Base-by-base conservation (phyloP, 2,329 filamentous ascomycete species). In the Ophiostoma ulmi region DNA sequence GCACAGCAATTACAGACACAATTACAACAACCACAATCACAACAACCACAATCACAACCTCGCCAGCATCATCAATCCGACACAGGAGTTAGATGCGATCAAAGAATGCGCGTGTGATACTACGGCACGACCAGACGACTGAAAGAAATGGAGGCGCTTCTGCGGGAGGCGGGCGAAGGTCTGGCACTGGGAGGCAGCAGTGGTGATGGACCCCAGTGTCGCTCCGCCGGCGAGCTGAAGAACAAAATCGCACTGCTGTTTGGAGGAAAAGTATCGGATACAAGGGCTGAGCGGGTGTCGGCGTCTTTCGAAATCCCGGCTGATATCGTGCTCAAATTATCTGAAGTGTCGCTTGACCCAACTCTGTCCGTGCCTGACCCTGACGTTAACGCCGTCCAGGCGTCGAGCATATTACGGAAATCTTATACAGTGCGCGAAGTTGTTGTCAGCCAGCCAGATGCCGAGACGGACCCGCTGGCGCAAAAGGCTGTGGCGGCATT, bases 401-500 rank as follows among this genome's bases (percentile, higher is more conserved):
- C 20, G 26, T 39, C 63, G 10, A 22, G 6, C 36, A 10, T 10
- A n/a, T 8, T n/a, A 1, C 63, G 55, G 31, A 64, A 17, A 31
- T 36, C 41, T 39, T 65, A 69, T 20, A 69, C 67, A 74, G 74
- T 31, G 67, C 71, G 69, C 61, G 71, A 72, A 48, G 71, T 70
- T 38, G 71, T 72, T 11, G 41, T 70, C 22, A 64, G 26, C 69
- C 71, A 72, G 63, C 67, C 48, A 35, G 68, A 68, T 48, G 20
- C 44, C 69, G 68, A 58, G 55, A 4, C 22, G 68, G 79, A 85
- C 70, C 83, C 84, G 0, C 76, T 78, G 0, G 76, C 84, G 44
- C 86, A 88, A 75, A 81, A 79, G 70, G 78, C 80, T 1, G 81
- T 87, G 39, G 81, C 84, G 10, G 83, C 82, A 73, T 80, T 84